phyloP scores from a whole-genome alignment of 352 stramenopile species.

The Globisporangium lucens region DNA sequence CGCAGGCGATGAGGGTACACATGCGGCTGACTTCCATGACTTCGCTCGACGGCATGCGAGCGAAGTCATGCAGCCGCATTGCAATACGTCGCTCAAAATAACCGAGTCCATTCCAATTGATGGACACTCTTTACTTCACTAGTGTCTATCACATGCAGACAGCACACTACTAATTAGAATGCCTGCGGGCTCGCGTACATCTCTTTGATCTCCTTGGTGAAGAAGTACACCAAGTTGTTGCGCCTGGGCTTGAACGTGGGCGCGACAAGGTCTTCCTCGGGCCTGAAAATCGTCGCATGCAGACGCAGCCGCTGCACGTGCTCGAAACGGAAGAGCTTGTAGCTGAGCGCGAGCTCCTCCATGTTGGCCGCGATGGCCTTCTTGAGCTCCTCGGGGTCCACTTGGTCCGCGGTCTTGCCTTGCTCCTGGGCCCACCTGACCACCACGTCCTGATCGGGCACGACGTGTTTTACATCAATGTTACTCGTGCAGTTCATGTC shows the following conservation, averaged over 20 bases:
- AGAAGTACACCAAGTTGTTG: conserved; percentile 59
- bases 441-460: background rate
- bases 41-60: no score
- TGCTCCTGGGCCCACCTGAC: conserved; percentile 21
- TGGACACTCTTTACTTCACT: no score
- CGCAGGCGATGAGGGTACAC: no score
- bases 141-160: no score
- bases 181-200: conserved; percentile 35
- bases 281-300: conserved; percentile 39
- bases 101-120: no score
- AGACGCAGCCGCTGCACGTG: conserved; percentile 89
- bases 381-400: conserved; percentile 1
- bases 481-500: no score
- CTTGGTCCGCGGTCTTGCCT: background rate
- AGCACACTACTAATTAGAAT: background rate
- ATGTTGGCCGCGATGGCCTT: conserved; percentile 19
- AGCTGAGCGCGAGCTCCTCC: conserved; percentile 39
- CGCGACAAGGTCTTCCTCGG: conserved; percentile 47
- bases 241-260: conserved; percentile 97
- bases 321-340: conserved; percentile 91
- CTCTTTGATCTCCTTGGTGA: conserved; percentile 41
- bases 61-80: no score
- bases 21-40: no score
- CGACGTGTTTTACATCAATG: no score
- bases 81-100: no score